Evolutionary conservation across 2,329 filamentous ascomycete genomes (phyloP).

Genomic region (Neofusicoccum sp.): DNA sequence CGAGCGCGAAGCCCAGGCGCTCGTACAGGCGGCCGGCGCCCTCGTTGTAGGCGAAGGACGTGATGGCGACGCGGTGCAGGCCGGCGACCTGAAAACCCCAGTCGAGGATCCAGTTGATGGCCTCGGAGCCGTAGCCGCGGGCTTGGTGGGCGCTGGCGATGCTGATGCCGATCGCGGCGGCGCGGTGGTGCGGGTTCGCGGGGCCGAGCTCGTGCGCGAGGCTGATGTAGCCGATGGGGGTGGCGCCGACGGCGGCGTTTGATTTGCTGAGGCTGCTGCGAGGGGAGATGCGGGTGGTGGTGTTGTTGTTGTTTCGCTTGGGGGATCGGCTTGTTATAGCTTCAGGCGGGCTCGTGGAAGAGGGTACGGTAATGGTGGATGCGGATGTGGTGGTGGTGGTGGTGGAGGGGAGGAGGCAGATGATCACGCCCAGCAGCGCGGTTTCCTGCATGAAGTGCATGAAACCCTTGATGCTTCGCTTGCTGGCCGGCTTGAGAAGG

Average conservation of each 20-base stretch:
- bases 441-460: not conserved
- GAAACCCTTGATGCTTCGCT: not conserved
- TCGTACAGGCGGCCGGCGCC: constrained; percentile 49
- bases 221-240: constrained; percentile 8
- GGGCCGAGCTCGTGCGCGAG: constrained; percentile 3
- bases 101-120: constrained; percentile 51
- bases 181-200: constrained; percentile 43
- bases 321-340: no score
- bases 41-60: constrained; percentile 47
- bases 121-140: constrained; percentile 51
- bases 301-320: not conserved
- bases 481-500: constrained; percentile 2
- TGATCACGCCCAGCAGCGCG: constrained; percentile 3
- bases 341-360: no score
- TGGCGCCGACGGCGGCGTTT: not conserved
- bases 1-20: constrained; percentile 49
- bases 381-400: not conserved
- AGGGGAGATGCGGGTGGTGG: not conserved
- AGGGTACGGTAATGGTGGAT: no score
- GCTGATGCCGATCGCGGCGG: constrained; percentile 44
- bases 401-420: not conserved
- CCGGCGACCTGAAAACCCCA: constrained; percentile 52
- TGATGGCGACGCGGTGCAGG: constrained; percentile 49
- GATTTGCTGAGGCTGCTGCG: not conserved
- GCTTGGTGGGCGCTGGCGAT: constrained; percentile 41